Evolutionary conservation across 331 rosid genomes (phyloP), one percentile per base, ranked within the genome.

Genomic region (Saraca asoca): DNA sequence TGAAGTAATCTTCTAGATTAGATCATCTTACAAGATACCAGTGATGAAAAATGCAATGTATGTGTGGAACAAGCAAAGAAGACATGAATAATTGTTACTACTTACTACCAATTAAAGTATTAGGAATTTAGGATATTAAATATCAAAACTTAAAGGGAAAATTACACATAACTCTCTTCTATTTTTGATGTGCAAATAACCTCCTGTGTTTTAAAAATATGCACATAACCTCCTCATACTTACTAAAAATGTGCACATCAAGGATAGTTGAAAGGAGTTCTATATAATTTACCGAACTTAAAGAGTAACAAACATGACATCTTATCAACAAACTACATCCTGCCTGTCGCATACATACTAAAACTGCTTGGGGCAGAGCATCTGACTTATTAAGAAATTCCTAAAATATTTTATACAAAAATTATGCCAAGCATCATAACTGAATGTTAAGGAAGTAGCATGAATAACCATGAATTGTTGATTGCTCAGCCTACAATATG

Each of bases 31-130:
- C 16, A 18, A 54, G 49, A 69, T 29, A 48, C 19, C 15, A 48
- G 15, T n/a, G 53, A 62, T 55, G 49, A 53, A 58, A n/a, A 46
- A 75, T 54, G 45, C 58, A 75, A 54, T 17, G 37, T 19, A 74
- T 41, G 64, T 38, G 17, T 53, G 31, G 38, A 2, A 24, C 3
- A 24, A 24, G 31, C 31, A 24, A 53, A 24, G 31, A 11, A 53
- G 19, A 49, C 14, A 11, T 24, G 13, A 29, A 54, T 3, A 24
- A 24, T 24, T 24, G 31, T 24, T 24, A 24, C 31, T 24, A 24
- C 3, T 1, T 24, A 24, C 31, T 24, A 24, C 31, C 31, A 24
- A 24, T 24, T 24, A 3, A 24, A 24, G 31, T 24, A 24, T 24
- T 24, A 24, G 31, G 31, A 24, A 24, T 24, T 24, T 24, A 24